Conservation (phyloP, 2,329 filamentous ascomycete genomes). For the Thelonectria rubi region DNA sequence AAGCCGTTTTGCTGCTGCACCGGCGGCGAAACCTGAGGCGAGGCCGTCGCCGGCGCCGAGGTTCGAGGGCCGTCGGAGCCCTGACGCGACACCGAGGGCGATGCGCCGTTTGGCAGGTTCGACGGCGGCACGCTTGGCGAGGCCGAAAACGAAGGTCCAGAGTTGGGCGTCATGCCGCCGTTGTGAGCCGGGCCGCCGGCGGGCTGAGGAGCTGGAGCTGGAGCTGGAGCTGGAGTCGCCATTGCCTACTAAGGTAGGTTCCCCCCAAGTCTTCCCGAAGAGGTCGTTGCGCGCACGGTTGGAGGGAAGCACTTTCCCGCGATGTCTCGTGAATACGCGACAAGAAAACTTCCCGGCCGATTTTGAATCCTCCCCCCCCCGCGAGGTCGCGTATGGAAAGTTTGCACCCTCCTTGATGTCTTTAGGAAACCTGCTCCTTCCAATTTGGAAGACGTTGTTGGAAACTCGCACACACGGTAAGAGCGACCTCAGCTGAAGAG, state of each 20-base stretch:
- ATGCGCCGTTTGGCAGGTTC: constrained; percentile 19
- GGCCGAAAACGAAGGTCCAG: not conserved
- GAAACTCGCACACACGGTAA: too few relatives aligned
- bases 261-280: not conserved
- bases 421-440: too few relatives aligned
- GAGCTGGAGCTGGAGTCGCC: constrained; percentile 20
- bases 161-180: constrained; percentile 16
- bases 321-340: constrained; percentile 11
- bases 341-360: not conserved
- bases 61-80: constrained; percentile 22
- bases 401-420: too few relatives aligned
- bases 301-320: not conserved
- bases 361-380: too few relatives aligned
- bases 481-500: too few relatives aligned
- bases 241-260: constrained; percentile 24
- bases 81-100: constrained; percentile 17
- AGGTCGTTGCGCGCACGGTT: constrained; percentile 9
- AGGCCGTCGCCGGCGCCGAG: constrained; percentile 14
- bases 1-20: constrained; percentile 11
- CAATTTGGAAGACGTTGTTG: too few relatives aligned
- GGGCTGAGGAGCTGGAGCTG: not conserved
- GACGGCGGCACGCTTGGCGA: constrained; percentile 22
- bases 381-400: too few relatives aligned
- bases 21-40: constrained; percentile 12
- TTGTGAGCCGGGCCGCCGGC: constrained; percentile 12